phyloP scores from a whole-genome alignment of 345 rosid genomes.

The Salix exigua region DNA sequence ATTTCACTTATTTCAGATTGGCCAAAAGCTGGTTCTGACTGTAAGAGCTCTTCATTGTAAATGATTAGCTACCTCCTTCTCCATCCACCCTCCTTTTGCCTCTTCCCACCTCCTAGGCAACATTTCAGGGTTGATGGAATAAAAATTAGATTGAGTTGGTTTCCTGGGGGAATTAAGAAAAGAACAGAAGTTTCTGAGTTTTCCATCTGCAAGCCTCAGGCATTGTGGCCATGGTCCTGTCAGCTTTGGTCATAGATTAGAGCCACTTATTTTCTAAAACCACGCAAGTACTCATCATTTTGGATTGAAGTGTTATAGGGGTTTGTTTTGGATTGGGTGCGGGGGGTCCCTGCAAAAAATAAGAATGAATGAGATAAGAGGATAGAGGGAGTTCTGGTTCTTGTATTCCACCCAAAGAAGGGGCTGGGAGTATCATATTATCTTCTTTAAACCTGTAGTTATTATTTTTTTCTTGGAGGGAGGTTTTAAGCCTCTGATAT shows the following conservation, averaged over 20 bases:
- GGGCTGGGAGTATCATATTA: not conserved
- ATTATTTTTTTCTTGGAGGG: not conserved
- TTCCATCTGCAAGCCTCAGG: not conserved
- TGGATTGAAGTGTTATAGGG: not conserved
- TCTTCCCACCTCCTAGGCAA: not conserved
- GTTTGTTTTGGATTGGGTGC: no score
- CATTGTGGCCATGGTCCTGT: not conserved
- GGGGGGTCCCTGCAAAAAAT: not conserved
- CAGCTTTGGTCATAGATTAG: not conserved
- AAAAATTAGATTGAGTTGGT: not conserved
- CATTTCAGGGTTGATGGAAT: not conserved
- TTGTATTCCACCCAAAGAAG: not conserved
- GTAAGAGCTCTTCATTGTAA: not conserved
- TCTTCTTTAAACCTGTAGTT: not conserved
- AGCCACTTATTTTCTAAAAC: not conserved
- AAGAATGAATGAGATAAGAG: not conserved
- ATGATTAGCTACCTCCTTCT: not conserved
- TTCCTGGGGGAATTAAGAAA: not conserved
- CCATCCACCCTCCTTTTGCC: not conserved
- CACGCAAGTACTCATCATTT: not conserved
- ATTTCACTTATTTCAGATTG: not conserved
- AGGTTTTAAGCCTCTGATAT: not conserved
- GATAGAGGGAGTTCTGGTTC: not conserved
- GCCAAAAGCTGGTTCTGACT: not conserved
- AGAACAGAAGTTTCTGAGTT: not conserved